Percentiles rank a stretch among this genome's conserved stretches.
Evolutionary conservation across 2,329 filamentous ascomycete genomes (phyloP).

Genomic region (Epichloe elymi): DNA sequence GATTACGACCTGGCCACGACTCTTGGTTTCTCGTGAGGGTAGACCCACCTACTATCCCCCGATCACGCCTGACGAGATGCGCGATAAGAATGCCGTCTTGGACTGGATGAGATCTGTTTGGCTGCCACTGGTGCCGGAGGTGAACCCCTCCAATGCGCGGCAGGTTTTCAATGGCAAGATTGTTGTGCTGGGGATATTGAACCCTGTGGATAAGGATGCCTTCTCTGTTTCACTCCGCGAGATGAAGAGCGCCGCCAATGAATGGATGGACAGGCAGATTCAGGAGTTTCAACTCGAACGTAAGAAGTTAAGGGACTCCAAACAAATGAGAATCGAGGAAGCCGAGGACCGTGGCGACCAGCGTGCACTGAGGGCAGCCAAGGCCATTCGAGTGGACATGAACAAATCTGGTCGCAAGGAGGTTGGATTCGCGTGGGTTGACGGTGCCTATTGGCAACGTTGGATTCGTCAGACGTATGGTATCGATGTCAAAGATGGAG

Average conservation of each 20-base stretch:
- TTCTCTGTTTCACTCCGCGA: constrained; percentile 71
- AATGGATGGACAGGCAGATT: constrained; percentile 97
- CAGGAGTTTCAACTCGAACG: constrained; percentile 84
- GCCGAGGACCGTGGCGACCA: constrained; percentile 88
- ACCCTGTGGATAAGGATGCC: constrained; percentile 63
- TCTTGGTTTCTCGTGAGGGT: constrained; percentile 80
- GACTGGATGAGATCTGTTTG: constrained; percentile 94
- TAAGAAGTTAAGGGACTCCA: constrained; percentile 84
- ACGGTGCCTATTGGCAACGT: constrained; percentile 92
- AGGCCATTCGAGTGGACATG: constrained; percentile 85
- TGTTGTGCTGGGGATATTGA: constrained; percentile 85
- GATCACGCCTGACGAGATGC: constrained; percentile 81
- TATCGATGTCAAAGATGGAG: constrained; percentile 74
- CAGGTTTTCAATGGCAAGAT: constrained; percentile 93
- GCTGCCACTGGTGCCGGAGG: constrained; percentile 88
- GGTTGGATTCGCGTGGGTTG: constrained; percentile 92
- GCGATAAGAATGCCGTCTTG: constrained; percentile 65
- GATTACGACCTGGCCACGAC: constrained; percentile 91
- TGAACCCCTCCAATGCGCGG: constrained; percentile 79
- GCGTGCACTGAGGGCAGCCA: constrained; percentile 71
- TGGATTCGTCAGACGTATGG: constrained; percentile 95
- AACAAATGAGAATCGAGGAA: constrained; percentile 91
- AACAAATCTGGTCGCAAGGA: constrained; percentile 76
- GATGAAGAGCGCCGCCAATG: constrained; percentile 86
- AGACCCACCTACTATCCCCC: constrained; percentile 83